Percentiles rank a stretch among this genome's conserved stretches.
Evolutionary conservation across 2,329 filamentous ascomycete species (phyloP).

Genomic region (Pseudocercospora pini-densiflorae): DNA sequence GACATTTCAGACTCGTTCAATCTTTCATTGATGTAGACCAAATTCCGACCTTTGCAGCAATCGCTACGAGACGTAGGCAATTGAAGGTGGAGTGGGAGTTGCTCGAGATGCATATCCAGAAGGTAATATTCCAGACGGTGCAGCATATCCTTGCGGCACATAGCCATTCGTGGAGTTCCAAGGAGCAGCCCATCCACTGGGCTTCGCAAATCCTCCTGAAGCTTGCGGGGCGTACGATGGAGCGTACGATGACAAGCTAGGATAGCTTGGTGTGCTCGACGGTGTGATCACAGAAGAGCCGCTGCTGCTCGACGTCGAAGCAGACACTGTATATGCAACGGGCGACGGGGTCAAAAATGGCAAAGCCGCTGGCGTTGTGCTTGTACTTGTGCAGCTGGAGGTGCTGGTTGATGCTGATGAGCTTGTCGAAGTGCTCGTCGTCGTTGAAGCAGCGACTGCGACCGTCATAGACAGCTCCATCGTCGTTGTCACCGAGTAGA

Average conservation of each 20-base stretch:
- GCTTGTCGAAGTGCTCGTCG: constrained; percentile 11
- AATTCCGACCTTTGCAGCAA: background rate
- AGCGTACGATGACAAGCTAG: background rate
- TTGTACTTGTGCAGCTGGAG: constrained; percentile 4
- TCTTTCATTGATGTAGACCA: background rate
- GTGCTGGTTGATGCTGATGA: constrained; percentile 9
- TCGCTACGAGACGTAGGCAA: constrained; percentile 2
- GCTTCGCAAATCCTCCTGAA: constrained; percentile 4
- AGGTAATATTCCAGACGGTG: constrained; percentile 12
- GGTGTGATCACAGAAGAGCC: background rate
- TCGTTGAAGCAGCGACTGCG: background rate
- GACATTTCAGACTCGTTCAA: background rate
- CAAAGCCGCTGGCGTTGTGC: background rate
- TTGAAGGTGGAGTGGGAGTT: background rate
- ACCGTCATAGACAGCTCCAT: background rate
- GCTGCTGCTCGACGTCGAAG: background rate
- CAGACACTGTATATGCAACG: background rate
- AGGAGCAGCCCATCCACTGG: constrained; percentile 15
- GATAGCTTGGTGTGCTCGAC: background rate
- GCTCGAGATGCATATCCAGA: background rate
- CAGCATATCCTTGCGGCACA: constrained; percentile 10
- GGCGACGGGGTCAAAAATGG: background rate
- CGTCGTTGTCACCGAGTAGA: constrained; percentile 1
- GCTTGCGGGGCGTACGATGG: background rate
- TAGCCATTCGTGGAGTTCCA: constrained; percentile 15